Evolutionary conservation across 164 flowering plant species (phyloP), one percentile per base, ranked within the genome.

Genomic region (Euptelea pleiosperma): DNA sequence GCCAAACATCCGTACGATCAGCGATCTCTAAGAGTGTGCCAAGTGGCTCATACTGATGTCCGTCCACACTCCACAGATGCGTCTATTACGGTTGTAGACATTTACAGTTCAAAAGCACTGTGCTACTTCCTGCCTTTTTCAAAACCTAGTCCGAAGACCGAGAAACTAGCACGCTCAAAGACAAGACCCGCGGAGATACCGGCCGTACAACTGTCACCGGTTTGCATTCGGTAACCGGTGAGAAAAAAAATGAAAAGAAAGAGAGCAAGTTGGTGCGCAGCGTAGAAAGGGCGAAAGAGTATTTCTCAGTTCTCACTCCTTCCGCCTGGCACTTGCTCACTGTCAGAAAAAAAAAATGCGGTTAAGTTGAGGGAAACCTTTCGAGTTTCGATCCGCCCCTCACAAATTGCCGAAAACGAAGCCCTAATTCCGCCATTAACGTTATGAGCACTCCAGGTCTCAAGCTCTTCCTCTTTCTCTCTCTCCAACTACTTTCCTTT

Each of bases 381-480:
- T n/a, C n/a, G n/a, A n/a, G 9, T 51, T 31, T 48, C 26, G 36
- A 37, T 37, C 53, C n/a, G 25, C 12, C 40, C 28, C 54, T 21
- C 25, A 34, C n/a, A 44, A 42, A 24, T 14, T n/a, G 35, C 42
- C 34, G 18, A 33, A n/a, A 41, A 15, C 35, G 19, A 37, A 25
- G 18, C 55, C 31, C 25, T 52, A 35, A 7, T 59, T 51, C 44
- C 66, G 22, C 54, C 58, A 44, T 52, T 31, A 31, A 26, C 28
- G 25, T 1, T 21, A 19, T 46, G 43, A 6, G 2, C 0, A 11
- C 40, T 10, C 4, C 44, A 12, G 26, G 8, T 8, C 45, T n/a
- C n/a, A 5, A 16, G 14, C 19, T 15, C 58, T 31, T 12, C 30
- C 18, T 24, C 11, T 16, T n/a, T 33, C 12, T 9, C 8, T 0